Evolutionary conservation across 2,329 filamentous ascomycete genomes (phyloP), one percentile per base, ranked within the genome.

Genomic region (Trichophaea hybrida): DNA sequence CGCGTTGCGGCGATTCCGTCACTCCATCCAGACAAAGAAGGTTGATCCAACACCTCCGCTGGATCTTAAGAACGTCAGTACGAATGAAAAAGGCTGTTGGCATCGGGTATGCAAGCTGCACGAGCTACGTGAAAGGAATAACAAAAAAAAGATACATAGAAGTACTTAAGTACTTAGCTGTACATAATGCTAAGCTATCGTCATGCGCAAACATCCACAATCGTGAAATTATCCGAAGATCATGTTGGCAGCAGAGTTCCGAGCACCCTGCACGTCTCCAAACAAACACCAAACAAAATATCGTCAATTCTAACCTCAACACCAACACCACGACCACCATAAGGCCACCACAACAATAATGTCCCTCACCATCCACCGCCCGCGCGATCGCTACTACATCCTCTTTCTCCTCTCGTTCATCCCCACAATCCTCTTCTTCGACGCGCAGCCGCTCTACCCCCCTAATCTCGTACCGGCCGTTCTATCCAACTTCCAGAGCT

Each of bases 351-450:
- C 37, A 35, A 15, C 46, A 50, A 51, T 35, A 13, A 4, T 17
- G 4, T n/a, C 52, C n/a, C 52, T 35, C 17, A n/a, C 38, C 34
- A 24, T 38, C 54, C 32, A 58, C 53, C 48, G 34, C 12, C 31
- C 49, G 33, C 31, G 43, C 24, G 51, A 53, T n/a, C 31, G 15
- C 34, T 51, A 51, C 24, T 15, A 44, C 43, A 46, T n/a, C 6
- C 40, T 57, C 51, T 59, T 56, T 32, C 40, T 57, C 1, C 43
- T 57, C 34, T 64, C 59, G 57, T 66, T 59, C n/a, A 52, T 60
- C 8, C 54, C 51, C 6, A 49, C 59, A n/a, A 65, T 66, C 46
- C 57, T 59, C 15, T 59, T 66, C 57, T 50, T 66, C 57, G 64
- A 66, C 33, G 43, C 60, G 2, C 57, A 61, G 6, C 50, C 61